These are phyloP conservation scores for Abelmoschus esculentus DNA, from an alignment of 345 rosid species.

Conservation along the genomic window DNA sequence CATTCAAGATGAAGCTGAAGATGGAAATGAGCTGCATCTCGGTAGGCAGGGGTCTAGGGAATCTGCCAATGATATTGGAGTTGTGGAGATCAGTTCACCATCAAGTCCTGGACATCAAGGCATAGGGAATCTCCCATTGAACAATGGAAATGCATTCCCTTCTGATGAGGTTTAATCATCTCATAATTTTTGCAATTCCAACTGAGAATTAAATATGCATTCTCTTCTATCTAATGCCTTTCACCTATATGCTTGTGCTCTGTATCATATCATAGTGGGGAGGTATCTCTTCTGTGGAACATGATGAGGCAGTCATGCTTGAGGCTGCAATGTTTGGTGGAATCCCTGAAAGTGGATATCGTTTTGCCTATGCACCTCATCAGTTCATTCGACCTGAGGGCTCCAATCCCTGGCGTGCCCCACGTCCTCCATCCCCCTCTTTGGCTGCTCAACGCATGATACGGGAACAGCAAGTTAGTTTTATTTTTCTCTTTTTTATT, in stretches of 20 bases:
- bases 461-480: slow-evolving; percentile 90
- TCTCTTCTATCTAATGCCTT: slow-evolving; percentile 2
- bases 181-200: neutral
- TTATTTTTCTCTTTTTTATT: neutral
- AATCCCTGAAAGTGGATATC: slow-evolving; percentile 77
- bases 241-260: slow-evolving; percentile 11
- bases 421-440: slow-evolving; percentile 88
- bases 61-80: slow-evolving; percentile 34
- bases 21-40: slow-evolving; percentile 62
- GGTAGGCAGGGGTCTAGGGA: slow-evolving; percentile 58
- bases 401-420: slow-evolving; percentile 40
- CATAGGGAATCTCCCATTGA: slow-evolving; percentile 29
- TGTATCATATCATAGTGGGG: slow-evolving; percentile 66
- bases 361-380: slow-evolving; percentile 54
- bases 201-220: neutral
- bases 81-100: slow-evolving; percentile 38
- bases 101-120: slow-evolving; percentile 45
- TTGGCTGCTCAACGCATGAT: slow-evolving; percentile 91
- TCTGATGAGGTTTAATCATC: slow-evolving; percentile 59
- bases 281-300: slow-evolving; percentile 96
- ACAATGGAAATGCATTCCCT: slow-evolving; percentile 47
- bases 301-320: slow-evolving; percentile 99
- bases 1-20: slow-evolving; percentile 59
- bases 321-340: slow-evolving; percentile 99
- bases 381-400: slow-evolving; percentile 43